phyloP scores from a whole-genome alignment of 805 yeast species.

The Barnettozyma populi region DNA sequence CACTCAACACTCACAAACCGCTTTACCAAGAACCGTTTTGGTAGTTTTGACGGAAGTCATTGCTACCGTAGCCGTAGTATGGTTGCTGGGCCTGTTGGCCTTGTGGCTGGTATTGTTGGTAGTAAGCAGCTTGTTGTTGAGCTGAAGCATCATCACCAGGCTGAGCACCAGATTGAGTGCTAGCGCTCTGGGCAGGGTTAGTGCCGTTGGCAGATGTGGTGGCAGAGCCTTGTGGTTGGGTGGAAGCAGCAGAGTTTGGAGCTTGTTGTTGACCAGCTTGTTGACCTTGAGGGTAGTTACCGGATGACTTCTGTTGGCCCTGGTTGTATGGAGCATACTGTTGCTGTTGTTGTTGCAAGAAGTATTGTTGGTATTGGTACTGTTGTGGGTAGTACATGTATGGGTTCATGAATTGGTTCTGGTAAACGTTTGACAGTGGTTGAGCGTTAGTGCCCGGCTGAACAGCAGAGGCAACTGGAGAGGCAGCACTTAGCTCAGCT shows the following conservation, averaged over 20 bases:
- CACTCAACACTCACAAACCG: conserved; percentile 12
- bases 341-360: conserved; percentile 11
- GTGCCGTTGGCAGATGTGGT: conserved; percentile 12
- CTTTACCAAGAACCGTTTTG: conserved; percentile 12
- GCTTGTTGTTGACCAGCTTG: conserved; percentile 10
- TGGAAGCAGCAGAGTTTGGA: conserved; percentile 6
- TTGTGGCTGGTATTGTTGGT: conserved; percentile 22
- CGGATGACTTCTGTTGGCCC: conserved; percentile 19
- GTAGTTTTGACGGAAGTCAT: conserved; percentile 14
- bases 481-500: conserved; percentile 19
- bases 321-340: conserved; percentile 14
- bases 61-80: conserved; percentile 15
- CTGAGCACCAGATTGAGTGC: conserved; percentile 10
- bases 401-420: conserved; percentile 20
- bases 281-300: conserved; percentile 15
- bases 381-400: conserved; percentile 26
- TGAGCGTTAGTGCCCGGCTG: conserved; percentile 22
- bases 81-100: conserved; percentile 17
- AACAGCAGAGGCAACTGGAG: conserved; percentile 25
- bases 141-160: conserved; percentile 16
- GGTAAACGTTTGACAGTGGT: conserved; percentile 24
- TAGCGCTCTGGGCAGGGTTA: conserved; percentile 6
- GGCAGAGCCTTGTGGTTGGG: conserved; percentile 14
- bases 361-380: conserved; percentile 9
- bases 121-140: conserved; percentile 22